Conservation (phyloP, 1,284 basidiomycete species). For the Ceratobasidium sp. region DNA sequence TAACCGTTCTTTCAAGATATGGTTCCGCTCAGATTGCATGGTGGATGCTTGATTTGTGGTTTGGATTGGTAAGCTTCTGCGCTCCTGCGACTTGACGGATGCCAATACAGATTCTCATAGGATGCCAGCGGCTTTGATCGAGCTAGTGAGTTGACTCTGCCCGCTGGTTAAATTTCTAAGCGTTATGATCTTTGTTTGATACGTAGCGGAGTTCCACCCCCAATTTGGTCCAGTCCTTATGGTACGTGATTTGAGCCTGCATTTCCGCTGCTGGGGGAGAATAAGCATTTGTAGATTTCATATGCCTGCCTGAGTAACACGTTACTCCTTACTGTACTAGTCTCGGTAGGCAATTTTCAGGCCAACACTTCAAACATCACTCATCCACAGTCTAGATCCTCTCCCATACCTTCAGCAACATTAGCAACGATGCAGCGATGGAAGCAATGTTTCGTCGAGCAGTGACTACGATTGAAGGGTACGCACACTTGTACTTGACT, state of each 20-base stretch:
- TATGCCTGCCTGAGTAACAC: constrained; percentile 12
- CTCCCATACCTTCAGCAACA: constrained; percentile 90
- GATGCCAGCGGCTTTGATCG: constrained; percentile 84
- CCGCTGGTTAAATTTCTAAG: constrained; percentile 4
- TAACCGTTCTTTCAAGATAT: constrained; percentile 28
- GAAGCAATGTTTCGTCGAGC: constrained; percentile 95
- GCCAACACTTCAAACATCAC: constrained; percentile 85
- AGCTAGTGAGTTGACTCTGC: constrained; percentile 61
- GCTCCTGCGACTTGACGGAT: not conserved
- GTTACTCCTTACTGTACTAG: constrained; percentile 5
- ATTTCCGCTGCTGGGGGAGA: not conserved
- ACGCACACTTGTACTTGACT: constrained; percentile 38
- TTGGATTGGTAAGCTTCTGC: constrained; percentile 42
- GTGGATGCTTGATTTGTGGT: constrained; percentile 87
- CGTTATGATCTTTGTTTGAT: constrained; percentile 1
- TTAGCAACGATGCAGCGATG: constrained; percentile 89
- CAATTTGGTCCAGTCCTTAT: constrained; percentile 86
- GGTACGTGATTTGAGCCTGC: constrained; percentile 51
- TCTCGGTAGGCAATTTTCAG: constrained; percentile 63
- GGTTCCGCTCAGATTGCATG: constrained; percentile 70
- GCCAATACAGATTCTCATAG: constrained; percentile 69
- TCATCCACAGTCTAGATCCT: constrained; percentile 69
- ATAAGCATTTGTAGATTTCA: constrained; percentile 19
- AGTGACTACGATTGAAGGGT: constrained; percentile 90
- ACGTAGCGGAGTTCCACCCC: constrained; percentile 70